Conservation (phyloP, 805 yeast species). For the Yarrowia divulgata region DNA sequence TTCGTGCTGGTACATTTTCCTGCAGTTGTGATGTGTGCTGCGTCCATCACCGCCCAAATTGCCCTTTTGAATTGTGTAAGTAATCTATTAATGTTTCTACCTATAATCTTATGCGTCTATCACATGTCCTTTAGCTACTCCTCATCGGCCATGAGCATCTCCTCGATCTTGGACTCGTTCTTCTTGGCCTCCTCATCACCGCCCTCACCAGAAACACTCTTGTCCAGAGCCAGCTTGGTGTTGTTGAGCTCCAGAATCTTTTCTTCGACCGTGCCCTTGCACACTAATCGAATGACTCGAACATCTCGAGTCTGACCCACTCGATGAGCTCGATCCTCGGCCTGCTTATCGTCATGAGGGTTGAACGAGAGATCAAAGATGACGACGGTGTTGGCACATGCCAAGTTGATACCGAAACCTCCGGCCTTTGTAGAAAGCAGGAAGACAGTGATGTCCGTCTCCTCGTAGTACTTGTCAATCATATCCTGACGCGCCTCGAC, state of each 20-base stretch:
- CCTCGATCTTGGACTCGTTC: slow-evolving; percentile 37
- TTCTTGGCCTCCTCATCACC: slow-evolving; percentile 48
- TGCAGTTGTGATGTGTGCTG: background rate
- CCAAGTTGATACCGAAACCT: slow-evolving; percentile 96
- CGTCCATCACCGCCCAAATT: no score
- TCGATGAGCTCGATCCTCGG: slow-evolving; percentile 98
- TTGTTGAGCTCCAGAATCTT: slow-evolving; percentile 85
- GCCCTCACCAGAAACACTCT: slow-evolving; percentile 52
- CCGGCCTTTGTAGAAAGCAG: slow-evolving; percentile 95
- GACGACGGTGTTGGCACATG: slow-evolving; percentile 91
- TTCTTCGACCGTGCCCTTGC: slow-evolving; percentile 83
- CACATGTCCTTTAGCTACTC: background rate
- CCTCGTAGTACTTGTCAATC: slow-evolving; percentile 88
- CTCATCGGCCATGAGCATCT: slow-evolving; percentile 33
- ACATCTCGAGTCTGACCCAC: slow-evolving; percentile 93
- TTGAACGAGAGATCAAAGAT: slow-evolving; percentile 94
- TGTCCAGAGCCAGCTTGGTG: slow-evolving; percentile 87
- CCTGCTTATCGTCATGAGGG: slow-evolving; percentile 98
- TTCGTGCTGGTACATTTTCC: background rate
- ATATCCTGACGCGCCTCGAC: slow-evolving; percentile 92
- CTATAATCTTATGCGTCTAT: slow-evolving; percentile 5
- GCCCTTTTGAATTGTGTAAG: background rate
- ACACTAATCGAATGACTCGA: slow-evolving; percentile 74
- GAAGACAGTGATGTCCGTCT: slow-evolving; percentile 81
- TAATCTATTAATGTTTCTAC: slow-evolving; percentile 21